phyloP scores from a whole-genome alignment of 345 rosid genomes.

The Punica granatum region DNA sequence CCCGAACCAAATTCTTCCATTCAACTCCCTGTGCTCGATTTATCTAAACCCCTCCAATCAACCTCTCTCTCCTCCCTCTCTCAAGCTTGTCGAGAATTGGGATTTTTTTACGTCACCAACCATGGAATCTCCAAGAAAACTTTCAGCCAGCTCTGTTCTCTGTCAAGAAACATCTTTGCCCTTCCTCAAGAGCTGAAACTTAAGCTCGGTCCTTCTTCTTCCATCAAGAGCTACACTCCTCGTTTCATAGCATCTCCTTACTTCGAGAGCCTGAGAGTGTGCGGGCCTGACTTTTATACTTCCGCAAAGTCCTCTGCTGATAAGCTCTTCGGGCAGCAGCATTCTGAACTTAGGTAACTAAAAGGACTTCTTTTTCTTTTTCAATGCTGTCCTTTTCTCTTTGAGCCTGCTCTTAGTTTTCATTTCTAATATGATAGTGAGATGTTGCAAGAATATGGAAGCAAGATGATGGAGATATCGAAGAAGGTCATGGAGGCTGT shows the following conservation, averaged over 20 bases:
- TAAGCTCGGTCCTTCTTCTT: conserved; percentile 46
- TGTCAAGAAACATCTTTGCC: conserved; percentile 37
- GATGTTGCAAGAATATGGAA: conserved; percentile 49
- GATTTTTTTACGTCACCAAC: conserved; percentile 61
- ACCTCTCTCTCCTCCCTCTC: conserved; percentile 38
- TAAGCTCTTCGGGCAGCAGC: conserved; percentile 34
- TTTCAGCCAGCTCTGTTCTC: conserved; percentile 23
- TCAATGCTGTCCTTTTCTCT: background rate
- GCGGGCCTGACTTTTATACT: conserved; percentile 54
- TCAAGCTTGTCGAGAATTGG: conserved; percentile 60
- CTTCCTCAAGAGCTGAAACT: conserved; percentile 50
- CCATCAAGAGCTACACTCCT: conserved; percentile 45
- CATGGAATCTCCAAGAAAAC: conserved; percentile 48
- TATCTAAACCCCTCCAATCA: conserved; percentile 35
- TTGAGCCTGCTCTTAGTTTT: background rate
- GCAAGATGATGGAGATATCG: conserved; percentile 45
- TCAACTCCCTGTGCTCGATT: conserved; percentile 60
- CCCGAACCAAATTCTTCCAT: conserved; percentile 26
- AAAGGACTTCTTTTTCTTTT: background rate
- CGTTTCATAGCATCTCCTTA: conserved; percentile 69
- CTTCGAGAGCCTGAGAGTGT: conserved; percentile 58
- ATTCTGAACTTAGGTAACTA: conserved; percentile 39
- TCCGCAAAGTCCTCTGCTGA: conserved; percentile 48
- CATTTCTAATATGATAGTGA: conserved; percentile 24
- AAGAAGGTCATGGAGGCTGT: conserved; percentile 39